phyloP scores from a whole-genome alignment of 345 rosid species.

The Corchorus olitorius region DNA sequence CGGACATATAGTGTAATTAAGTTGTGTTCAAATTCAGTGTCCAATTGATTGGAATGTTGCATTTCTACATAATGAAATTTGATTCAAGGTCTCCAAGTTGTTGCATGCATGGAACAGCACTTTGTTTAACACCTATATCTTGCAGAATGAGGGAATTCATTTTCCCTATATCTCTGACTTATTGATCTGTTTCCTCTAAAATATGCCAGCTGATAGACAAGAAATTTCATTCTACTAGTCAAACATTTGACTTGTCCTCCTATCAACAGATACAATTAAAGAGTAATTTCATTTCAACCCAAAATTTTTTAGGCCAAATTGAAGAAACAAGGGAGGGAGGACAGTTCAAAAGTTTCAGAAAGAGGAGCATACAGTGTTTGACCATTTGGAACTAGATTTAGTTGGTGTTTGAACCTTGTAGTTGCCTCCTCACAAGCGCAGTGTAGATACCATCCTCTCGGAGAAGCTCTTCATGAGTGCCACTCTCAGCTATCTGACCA shows the following conservation, averaged over 20 bases:
- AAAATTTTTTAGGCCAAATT: neutral
- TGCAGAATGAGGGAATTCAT: no score
- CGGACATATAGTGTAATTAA: no score
- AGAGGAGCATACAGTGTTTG: neutral
- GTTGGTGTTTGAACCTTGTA: constrained; percentile 39
- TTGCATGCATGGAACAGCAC: no score
- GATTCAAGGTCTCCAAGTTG: no score
- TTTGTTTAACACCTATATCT: no score
- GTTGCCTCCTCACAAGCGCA: constrained; percentile 74
- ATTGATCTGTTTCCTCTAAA: neutral
- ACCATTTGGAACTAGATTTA: constrained; percentile 14
- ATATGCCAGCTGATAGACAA: neutral
- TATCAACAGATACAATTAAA: neutral
- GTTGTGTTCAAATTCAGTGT: no score
- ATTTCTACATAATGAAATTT: no score
- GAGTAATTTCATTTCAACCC: neutral
- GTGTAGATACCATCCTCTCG: constrained; percentile 29
- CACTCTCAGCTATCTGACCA: constrained; percentile 71
- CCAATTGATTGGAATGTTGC: no score
- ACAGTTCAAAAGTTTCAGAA: neutral
- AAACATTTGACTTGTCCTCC: neutral
- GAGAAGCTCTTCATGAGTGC: constrained; percentile 62
- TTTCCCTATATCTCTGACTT: no score
- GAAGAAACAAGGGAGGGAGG: neutral
- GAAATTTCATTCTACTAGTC: neutral